A percentile compares a stretch with the other conserved stretches of the same genome.
phyloP scores from a whole-genome alignment of 805 yeast genomes.

The Wickerhamiella kurtzmanii region DNA sequence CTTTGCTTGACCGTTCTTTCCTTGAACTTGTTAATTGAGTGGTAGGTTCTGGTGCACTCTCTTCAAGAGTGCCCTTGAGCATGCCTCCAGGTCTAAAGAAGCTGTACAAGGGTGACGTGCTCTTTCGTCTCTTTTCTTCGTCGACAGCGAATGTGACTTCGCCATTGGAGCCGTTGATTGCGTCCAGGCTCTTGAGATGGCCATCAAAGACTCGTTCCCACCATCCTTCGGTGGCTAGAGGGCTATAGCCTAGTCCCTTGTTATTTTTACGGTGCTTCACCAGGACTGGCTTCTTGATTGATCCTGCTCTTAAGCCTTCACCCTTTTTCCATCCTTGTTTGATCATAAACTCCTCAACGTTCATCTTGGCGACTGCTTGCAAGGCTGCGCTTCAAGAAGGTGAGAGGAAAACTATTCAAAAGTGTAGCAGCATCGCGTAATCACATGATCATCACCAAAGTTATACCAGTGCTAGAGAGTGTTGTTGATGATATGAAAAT shows the following conservation, averaged over 20 bases:
- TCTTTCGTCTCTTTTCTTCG: slow-evolving; percentile 24
- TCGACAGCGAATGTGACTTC: slow-evolving; percentile 43
- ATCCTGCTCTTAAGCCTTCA: slow-evolving; percentile 66
- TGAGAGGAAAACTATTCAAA: neutral
- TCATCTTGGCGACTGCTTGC: slow-evolving; percentile 44
- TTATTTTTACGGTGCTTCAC: slow-evolving; percentile 84
- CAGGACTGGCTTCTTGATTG: slow-evolving; percentile 69
- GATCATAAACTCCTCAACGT: slow-evolving; percentile 56
- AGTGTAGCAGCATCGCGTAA: neutral
- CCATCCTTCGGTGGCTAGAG: slow-evolving; percentile 77
- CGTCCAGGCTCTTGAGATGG: slow-evolving; percentile 66
- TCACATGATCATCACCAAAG: neutral
- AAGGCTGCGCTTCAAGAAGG: neutral
- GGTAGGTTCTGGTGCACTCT: neutral
- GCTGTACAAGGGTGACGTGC: slow-evolving; percentile 58
- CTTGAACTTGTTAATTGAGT: neutral
- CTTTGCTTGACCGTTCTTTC: neutral
- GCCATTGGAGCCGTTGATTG: slow-evolving; percentile 24
- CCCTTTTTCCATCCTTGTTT: slow-evolving; percentile 91
- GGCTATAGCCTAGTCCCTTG: slow-evolving; percentile 74
- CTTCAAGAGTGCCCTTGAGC: slow-evolving; percentile 48
- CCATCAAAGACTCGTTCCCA: slow-evolving; percentile 96
- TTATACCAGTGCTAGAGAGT: too few relatives aligned
- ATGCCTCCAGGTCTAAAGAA: slow-evolving; percentile 86
- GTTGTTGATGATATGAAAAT: neutral